Evolutionary conservation across 176 grass and related monocot genomes (phyloP).

Genomic region (Carex myosuroides): DNA sequence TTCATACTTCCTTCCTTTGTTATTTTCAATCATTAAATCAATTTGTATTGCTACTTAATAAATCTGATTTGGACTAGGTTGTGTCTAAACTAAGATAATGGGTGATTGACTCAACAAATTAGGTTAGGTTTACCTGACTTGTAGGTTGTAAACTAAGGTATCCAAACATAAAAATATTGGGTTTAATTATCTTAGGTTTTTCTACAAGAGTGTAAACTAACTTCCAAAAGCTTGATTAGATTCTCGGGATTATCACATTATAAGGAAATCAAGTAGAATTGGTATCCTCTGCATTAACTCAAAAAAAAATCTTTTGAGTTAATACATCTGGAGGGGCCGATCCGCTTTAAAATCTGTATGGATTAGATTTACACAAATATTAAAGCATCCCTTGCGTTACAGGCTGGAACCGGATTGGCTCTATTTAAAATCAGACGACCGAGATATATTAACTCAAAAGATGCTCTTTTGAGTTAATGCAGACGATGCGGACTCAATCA

Average conservation of each 20-base stretch:
- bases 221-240: not conserved
- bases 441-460: too few species aligned
- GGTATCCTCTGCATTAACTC: too few species aligned
- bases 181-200: not conserved
- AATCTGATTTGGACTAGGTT: not conserved
- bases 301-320: too few species aligned
- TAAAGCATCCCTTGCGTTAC: too few species aligned
- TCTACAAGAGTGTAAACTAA: not conserved
- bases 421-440: too few species aligned
- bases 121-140: not conserved
- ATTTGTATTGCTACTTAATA: not conserved
- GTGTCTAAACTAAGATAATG: not conserved
- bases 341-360: too few species aligned
- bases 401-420: too few species aligned
- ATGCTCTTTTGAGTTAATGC: too few species aligned
- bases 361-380: too few species aligned
- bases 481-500: not conserved
- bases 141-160: not conserved
- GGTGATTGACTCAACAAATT: not conserved
- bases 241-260: not conserved
- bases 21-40: not conserved
- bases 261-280: not conserved
- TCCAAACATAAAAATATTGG: not conserved
- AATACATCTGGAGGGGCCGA: too few species aligned
- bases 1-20: not conserved